Percentiles rank a stretch among this genome's conserved stretches.
Evolutionary conservation across 164 flowering plant genomes (phyloP).

Genomic region (Kingdonia uniflora): DNA sequence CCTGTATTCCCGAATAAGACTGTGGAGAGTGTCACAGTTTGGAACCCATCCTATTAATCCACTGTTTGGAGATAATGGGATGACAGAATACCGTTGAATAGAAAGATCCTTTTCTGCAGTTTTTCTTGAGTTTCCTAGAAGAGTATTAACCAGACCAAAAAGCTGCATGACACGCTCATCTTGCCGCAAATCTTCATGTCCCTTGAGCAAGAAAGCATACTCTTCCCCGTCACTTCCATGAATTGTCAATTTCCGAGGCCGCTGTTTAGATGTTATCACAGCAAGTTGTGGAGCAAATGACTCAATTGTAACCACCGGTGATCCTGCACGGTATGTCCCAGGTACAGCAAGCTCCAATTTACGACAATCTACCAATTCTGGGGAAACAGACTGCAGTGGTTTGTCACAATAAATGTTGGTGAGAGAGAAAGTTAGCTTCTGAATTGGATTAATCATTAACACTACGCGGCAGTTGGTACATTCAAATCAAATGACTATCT

Average conservation of each 20-base stretch:
- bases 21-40: constrained; percentile 89
- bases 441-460: too few species aligned
- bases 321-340: constrained; percentile 89
- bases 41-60: constrained; percentile 99
- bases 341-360: constrained; percentile 96
- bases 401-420: constrained; percentile 2
- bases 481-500: constrained; percentile 9
- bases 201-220: constrained; percentile 88
- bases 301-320: constrained; percentile 79
- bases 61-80: constrained; percentile 95
- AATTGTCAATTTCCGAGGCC: constrained; percentile 94
- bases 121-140: constrained; percentile 81
- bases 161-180: constrained; percentile 99
- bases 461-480: too few species aligned
- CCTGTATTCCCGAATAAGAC: constrained; percentile 88
- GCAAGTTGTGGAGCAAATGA: constrained; percentile 89
- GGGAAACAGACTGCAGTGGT: constrained; percentile 74
- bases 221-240: constrained; percentile 97
- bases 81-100: constrained; percentile 81
- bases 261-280: constrained; percentile 93
- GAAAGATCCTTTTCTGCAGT: constrained; percentile 90
- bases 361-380: constrained; percentile 68
- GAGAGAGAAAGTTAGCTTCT: not conserved
- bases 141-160: constrained; percentile 93
- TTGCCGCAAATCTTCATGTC: constrained; percentile 97